Conservation (phyloP, 2,329 filamentous ascomycete genomes). For the Colletotrichum orchidophilum region DNA sequence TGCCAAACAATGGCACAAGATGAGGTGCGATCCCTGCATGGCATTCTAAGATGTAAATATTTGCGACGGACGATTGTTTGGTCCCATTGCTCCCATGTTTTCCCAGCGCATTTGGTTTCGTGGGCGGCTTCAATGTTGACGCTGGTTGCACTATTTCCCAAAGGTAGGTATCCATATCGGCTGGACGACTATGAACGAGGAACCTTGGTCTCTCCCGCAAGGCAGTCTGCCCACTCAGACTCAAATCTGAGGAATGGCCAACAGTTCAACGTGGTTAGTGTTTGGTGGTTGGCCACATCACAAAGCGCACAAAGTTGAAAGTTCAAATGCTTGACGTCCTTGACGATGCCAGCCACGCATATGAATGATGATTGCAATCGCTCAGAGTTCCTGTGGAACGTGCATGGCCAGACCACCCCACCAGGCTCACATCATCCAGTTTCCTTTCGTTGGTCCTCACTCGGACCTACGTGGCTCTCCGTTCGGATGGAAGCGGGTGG, state of each 20-base stretch:
- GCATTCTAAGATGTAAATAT: background rate
- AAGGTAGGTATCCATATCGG: background rate
- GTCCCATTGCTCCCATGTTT: background rate
- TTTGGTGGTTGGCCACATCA: too few relatives aligned
- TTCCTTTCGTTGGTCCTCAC: background rate
- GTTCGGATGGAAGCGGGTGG: conserved; percentile 31
- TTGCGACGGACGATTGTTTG: background rate
- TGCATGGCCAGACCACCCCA: background rate
- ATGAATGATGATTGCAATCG: background rate
- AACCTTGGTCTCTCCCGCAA: background rate
- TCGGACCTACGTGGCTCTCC: background rate
- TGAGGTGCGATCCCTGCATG: background rate
- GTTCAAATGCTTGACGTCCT: too few relatives aligned
- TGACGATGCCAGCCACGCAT: background rate
- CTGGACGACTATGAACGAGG: background rate
- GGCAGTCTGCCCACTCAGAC: background rate
- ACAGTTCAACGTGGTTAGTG: background rate
- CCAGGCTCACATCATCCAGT: too few relatives aligned
- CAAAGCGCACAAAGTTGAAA: background rate
- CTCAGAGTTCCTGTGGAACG: background rate
- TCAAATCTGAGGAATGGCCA: background rate
- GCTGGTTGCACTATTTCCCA: background rate
- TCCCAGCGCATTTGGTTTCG: background rate
- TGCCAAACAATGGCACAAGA: background rate
- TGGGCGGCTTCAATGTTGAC: background rate